A percentile compares a stretch with the other conserved stretches of the same genome.
Evolutionary conservation across 2,329 filamentous ascomycete species (phyloP).

Genomic region (Aspergillus sp.): DNA sequence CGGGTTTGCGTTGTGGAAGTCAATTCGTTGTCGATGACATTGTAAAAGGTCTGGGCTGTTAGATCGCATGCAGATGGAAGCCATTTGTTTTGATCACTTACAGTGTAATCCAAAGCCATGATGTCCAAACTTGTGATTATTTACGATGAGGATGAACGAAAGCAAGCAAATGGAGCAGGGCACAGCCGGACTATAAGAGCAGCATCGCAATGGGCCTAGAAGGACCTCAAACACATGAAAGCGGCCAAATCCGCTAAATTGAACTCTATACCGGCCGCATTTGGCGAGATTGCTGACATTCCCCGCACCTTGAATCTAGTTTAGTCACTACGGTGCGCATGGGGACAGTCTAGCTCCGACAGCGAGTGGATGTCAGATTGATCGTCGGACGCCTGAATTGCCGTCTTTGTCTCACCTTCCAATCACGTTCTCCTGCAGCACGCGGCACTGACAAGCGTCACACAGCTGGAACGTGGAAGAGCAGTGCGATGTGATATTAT

Average conservation of each 20-base stretch:
- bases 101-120: neutral
- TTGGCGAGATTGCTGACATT: neutral
- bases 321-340: neutral
- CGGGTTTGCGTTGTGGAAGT: conserved; percentile 48
- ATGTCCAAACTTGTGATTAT: neutral
- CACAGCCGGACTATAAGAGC: neutral
- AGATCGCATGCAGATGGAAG: neutral
- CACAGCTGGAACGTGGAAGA: neutral
- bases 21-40: conserved; percentile 55
- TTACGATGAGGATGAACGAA: neutral
- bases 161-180: neutral
- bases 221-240: no score
- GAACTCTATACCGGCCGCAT: neutral
- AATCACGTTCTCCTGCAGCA: neutral
- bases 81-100: neutral
- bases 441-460: neutral
- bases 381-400: neutral
- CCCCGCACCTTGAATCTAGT: neutral
- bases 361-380: neutral
- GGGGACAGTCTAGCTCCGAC: neutral
- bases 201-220: neutral
- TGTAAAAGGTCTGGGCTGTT: conserved; percentile 47
- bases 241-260: neutral
- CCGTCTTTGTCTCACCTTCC: neutral
- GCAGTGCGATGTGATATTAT: neutral